Conservation (phyloP, 2,329 filamentous ascomycete species). For the Diatrype stigma region DNA sequence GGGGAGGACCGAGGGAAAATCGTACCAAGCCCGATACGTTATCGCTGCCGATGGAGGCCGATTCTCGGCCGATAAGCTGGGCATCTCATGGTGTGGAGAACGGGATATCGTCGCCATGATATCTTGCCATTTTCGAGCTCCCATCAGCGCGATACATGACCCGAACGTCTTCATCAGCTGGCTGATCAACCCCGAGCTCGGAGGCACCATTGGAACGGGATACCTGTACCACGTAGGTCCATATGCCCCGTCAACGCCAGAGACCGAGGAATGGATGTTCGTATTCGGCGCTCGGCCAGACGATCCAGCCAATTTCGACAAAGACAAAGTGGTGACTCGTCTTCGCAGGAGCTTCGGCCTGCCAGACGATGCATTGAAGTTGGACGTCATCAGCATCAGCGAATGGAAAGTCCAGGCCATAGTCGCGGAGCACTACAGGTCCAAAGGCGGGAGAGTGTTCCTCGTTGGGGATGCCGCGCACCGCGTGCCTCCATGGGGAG, state of each 20-base stretch:
- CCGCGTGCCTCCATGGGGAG: conserved; percentile 31
- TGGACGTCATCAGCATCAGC: conserved; percentile 26
- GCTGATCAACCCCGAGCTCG: conserved; percentile 29
- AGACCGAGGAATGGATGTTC: conserved; percentile 31
- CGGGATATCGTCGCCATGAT: conserved; percentile 30
- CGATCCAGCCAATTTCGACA: background rate
- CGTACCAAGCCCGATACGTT: conserved; percentile 22
- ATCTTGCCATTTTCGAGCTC: conserved; percentile 27
- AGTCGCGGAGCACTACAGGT: conserved; percentile 22
- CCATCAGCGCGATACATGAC: conserved; percentile 23
- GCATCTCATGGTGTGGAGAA: conserved; percentile 26
- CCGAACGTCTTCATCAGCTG: conserved; percentile 28
- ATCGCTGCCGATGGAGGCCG: conserved; percentile 31
- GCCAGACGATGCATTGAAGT: conserved; percentile 17
- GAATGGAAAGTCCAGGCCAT: conserved; percentile 29
- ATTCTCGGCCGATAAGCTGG: conserved; percentile 23
- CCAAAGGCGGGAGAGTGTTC: conserved; percentile 22
- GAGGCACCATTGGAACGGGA: conserved; percentile 28
- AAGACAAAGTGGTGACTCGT: conserved; percentile 19
- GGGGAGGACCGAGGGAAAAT: conserved; percentile 4
- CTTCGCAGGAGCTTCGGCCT: conserved; percentile 24
- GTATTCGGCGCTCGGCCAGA: conserved; percentile 19
- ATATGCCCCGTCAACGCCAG: conserved; percentile 18
- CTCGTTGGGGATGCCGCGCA: conserved; percentile 35
- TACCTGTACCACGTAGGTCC: conserved; percentile 32